Evolutionary conservation across 2,329 filamentous ascomycete species (phyloP).

Genomic region (Dothistroma pini): DNA sequence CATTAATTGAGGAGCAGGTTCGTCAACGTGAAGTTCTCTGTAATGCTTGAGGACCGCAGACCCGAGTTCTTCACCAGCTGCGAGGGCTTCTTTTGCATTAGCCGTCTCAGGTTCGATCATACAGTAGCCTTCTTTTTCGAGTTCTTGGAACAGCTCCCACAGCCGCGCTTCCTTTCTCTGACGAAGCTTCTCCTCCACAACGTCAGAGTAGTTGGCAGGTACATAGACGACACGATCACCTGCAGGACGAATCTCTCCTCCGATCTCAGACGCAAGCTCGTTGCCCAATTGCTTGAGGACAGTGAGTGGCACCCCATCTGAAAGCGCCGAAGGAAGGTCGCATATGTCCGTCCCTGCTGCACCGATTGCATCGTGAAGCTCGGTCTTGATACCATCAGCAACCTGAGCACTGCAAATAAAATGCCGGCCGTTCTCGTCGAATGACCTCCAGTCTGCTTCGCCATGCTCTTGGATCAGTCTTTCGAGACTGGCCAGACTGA

Average conservation of each 20-base stretch:
- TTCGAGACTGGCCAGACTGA: slow-evolving; percentile 3
- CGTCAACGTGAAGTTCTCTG: background rate
- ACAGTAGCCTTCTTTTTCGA: slow-evolving; percentile 8
- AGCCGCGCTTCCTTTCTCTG: slow-evolving; percentile 4
- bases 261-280: slow-evolving; percentile 4
- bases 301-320: slow-evolving; percentile 6
- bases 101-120: background rate
- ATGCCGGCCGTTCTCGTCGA: slow-evolving; percentile 1
- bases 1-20: background rate
- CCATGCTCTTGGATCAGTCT: slow-evolving; percentile 1
- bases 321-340: slow-evolving; percentile 5
- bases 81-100: background rate
- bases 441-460: slow-evolving; percentile 1
- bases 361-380: slow-evolving; percentile 8
- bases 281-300: slow-evolving; percentile 3
- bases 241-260: slow-evolving; percentile 7
- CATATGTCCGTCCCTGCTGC: slow-evolving; percentile 12
- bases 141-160: background rate
- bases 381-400: background rate
- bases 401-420: slow-evolving; percentile 5
- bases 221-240: slow-evolving; percentile 10
- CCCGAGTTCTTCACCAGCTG: background rate
- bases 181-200: slow-evolving; percentile 3
- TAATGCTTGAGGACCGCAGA: background rate
- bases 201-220: slow-evolving; percentile 10